Percentiles rank a stretch among this genome's conserved stretches.
Evolutionary conservation across 768 basidiomycete genomes (phyloP).

Genomic region (Trametes punicea): DNA sequence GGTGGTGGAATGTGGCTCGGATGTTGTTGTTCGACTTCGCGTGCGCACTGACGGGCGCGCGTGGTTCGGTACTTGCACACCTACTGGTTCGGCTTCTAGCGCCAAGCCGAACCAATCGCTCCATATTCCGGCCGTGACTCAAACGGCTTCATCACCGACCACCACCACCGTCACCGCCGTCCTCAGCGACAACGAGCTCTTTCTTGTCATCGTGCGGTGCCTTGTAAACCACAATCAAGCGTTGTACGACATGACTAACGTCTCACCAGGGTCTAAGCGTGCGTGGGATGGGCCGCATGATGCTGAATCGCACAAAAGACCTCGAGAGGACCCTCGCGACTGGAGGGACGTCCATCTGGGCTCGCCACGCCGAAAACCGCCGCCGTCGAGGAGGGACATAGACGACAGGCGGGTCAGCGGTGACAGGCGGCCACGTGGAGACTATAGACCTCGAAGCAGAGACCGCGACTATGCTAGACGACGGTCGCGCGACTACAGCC

Average conservation of each 20-base stretch:
- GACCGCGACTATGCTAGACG: constrained; percentile 34
- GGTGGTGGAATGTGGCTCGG: constrained; percentile 13
- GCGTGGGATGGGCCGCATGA: constrained; percentile 59
- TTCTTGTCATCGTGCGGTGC: constrained; percentile 74
- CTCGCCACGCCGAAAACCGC: constrained; percentile 29
- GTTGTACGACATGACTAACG: constrained; percentile 64
- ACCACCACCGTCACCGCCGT: constrained; percentile 13
- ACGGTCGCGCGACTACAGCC: constrained; percentile 27
- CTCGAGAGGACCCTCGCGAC: constrained; percentile 54
- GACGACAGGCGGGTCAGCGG: constrained; percentile 32
- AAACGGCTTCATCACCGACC: neutral
- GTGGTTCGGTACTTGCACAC: neutral
- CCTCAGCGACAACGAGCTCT: constrained; percentile 18
- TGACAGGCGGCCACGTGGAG: constrained; percentile 27
- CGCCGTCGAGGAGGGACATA: constrained; percentile 32
- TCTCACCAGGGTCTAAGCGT: constrained; percentile 81
- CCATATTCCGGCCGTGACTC: neutral
- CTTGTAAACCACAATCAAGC: constrained; percentile 59
- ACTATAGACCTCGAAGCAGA: constrained; percentile 32
- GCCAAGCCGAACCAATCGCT: neutral
- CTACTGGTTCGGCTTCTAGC: neutral
- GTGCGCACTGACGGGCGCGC: constrained; percentile 1
- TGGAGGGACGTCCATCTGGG: constrained; percentile 70
- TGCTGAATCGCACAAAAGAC: constrained; percentile 48
- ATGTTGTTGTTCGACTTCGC: constrained; percentile 20